Evolutionary conservation across 345 rosid genomes (phyloP), one percentile per base, ranked within the genome.

Genomic region (Sisymbrium altissimum): DNA sequence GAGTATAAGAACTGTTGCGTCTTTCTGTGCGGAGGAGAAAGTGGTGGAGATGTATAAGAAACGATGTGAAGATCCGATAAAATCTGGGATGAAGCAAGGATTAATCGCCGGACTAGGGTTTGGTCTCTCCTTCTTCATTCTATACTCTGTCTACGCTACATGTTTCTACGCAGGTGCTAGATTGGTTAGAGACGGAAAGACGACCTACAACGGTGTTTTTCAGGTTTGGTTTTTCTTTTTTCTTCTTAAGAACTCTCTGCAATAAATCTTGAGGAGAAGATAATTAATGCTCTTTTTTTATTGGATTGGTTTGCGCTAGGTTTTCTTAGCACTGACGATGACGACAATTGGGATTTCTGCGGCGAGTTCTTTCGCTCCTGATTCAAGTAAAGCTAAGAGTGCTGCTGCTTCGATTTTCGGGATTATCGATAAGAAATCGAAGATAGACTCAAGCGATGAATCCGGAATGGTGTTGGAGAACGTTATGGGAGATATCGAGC

Each of bases 1-100:
- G 8, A 81, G 88, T 33, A 89, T 89, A 38, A 79, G 92, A 80
- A 89, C 92, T n/a, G 84, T 87, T 23, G 87, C 89, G 46, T 89
- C 96, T 30, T 89, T 87, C 76, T 84, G 92, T 60, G 90, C 88
- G 0, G 96, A 89, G 68, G 84, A 84, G 41, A 86, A 81, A 64
- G 92, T 89, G 80, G 86, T 86, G 79, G 72, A 77, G 5, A 49
- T 84, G 19, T 87, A 83, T 73, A 21, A 70, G 72, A 70, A 69
- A 53, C 85, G 86, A 80, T 89, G 96, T 57, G 84, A 86, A 58
- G 82, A 80, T 55, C 89, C 96, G 2, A 19, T 80, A 54, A 82
- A 75, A 61, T 53, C 82, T 1, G 96, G 92, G 25, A 71, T 84
- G 10, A 82, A 76, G 73, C 86, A 78, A 74, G 96, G 92, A 15